phyloP scores from a whole-genome alignment of 441 rosid species.

The Macaranga tanarius region DNA sequence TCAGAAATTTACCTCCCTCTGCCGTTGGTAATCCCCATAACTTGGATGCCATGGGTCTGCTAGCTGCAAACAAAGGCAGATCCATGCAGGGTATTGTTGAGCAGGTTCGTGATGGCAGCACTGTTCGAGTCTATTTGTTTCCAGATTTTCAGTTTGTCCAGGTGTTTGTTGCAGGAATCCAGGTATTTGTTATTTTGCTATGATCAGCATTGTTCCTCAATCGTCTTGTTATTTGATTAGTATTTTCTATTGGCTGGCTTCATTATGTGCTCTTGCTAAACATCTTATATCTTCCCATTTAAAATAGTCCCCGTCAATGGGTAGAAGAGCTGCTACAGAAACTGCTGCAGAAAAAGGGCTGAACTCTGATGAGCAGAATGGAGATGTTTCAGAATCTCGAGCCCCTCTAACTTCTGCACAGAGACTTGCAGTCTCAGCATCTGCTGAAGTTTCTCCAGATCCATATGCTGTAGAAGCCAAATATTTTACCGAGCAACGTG shows the following conservation, averaged over 20 bases:
- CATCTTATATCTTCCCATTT: constrained; percentile 17
- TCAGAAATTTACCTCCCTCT: constrained; percentile 90
- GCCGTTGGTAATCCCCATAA: constrained; percentile 82
- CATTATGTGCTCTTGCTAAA: constrained; percentile 1
- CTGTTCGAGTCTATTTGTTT: constrained; percentile 86
- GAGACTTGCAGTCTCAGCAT: constrained; percentile 73
- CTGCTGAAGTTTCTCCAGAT: constrained; percentile 66
- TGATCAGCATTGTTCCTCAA: not conserved
- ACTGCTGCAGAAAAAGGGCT: constrained; percentile 45
- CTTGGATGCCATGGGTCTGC: constrained; percentile 83
- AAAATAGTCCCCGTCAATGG: constrained; percentile 80
- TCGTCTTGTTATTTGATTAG: not conserved
- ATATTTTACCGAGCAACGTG: constrained; percentile 84
- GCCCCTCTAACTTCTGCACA: constrained; percentile 87
- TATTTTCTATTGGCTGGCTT: not conserved
- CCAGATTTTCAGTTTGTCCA: constrained; percentile 96
- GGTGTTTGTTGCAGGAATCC: constrained; percentile 95
- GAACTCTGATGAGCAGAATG: constrained; percentile 58
- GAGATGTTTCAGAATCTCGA: constrained; percentile 60
- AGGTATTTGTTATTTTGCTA: constrained; percentile 43
- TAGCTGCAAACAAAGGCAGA: constrained; percentile 80
- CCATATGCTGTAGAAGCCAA: constrained; percentile 88
- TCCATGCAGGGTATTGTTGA: constrained; percentile 91
- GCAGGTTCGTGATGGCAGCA: constrained; percentile 98
- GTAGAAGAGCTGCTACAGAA: constrained; percentile 64